phyloP scores from a whole-genome alignment of 495 filamentous ascomycete genomes.

The Annulohypoxylon moriforme region DNA sequence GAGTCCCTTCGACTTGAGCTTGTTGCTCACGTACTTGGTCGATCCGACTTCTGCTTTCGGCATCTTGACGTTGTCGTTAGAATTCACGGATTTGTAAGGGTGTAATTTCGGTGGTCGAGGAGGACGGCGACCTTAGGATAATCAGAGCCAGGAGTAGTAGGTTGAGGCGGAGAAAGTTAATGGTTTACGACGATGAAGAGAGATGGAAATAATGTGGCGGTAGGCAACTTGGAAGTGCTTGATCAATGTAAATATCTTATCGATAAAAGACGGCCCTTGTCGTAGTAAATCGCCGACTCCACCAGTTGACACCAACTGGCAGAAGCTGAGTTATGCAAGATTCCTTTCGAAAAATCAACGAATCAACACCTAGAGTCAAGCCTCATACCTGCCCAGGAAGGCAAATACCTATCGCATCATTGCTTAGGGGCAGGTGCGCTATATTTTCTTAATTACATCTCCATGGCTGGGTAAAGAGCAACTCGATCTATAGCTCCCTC shows the following conservation, averaged over 20 bases:
- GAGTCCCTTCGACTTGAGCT: slow-evolving; percentile 89
- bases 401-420: slow-evolving; percentile 12
- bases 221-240: background rate
- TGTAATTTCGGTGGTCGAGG: background rate
- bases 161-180: background rate
- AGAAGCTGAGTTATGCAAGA: background rate
- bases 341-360: background rate
- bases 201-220: slow-evolving; percentile 23
- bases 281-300: background rate
- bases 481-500: background rate
- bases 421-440: background rate
- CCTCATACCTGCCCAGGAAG: slow-evolving; percentile 17
- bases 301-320: background rate
- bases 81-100: background rate
- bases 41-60: slow-evolving; percentile 90
- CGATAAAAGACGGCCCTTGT: background rate
- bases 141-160: background rate
- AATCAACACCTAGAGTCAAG: slow-evolving; percentile 19
- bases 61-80: slow-evolving; percentile 68
- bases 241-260: slow-evolving; percentile 15
- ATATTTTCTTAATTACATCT: background rate
- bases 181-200: slow-evolving; percentile 18
- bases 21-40: slow-evolving; percentile 86
- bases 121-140: background rate
- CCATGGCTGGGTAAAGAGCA: background rate